These are phyloP conservation scores for Aspergillus piperis DNA, from an alignment of 2,329 filamentous ascomycete species.

Conservation along the genomic window DNA sequence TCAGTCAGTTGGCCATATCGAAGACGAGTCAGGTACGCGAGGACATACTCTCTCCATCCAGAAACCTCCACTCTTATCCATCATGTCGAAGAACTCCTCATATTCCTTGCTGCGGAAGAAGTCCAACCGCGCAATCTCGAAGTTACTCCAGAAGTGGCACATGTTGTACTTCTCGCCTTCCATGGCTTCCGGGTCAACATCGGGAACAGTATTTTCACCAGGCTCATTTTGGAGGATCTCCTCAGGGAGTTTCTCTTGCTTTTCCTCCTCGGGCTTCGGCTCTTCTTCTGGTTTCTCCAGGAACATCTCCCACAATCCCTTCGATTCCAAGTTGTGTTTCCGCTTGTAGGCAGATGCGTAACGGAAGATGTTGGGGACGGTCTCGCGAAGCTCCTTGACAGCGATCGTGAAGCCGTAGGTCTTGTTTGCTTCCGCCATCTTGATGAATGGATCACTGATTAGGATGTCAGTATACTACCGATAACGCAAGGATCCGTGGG, in stretches of 20 bases:
- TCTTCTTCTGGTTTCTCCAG: conserved; percentile 64
- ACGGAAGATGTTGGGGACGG: conserved; percentile 96
- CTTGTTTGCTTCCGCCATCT: conserved; percentile 93
- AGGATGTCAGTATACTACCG: conserved; percentile 34
- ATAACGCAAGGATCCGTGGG: neutral
- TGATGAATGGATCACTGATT: conserved; percentile 82
- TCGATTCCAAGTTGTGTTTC: conserved; percentile 82
- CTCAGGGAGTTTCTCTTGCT: conserved; percentile 72
- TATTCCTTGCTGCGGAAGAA: conserved; percentile 98
- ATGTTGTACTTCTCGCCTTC: conserved; percentile 99
- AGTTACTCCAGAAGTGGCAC: conserved; percentile 99
- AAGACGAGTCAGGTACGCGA: conserved; percentile 21
- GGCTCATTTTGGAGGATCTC: conserved; percentile 78
- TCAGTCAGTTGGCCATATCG: conserved; percentile 16
- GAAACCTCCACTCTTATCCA: conserved; percentile 96
- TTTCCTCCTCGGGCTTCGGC: conserved; percentile 61
- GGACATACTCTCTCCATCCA: conserved; percentile 92
- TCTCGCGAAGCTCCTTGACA: conserved; percentile 96
- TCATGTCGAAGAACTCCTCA: conserved; percentile 97
- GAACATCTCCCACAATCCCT: conserved; percentile 99
- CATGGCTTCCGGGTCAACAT: conserved; percentile 91
- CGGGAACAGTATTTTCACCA: conserved; percentile 67
- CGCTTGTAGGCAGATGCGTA: conserved; percentile 98
- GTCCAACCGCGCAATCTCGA: conserved; percentile 90
- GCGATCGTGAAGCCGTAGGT: conserved; percentile 99